phyloP scores from a whole-genome alignment of 495 filamentous ascomycete species.

The Tuber melanosporum region DNA sequence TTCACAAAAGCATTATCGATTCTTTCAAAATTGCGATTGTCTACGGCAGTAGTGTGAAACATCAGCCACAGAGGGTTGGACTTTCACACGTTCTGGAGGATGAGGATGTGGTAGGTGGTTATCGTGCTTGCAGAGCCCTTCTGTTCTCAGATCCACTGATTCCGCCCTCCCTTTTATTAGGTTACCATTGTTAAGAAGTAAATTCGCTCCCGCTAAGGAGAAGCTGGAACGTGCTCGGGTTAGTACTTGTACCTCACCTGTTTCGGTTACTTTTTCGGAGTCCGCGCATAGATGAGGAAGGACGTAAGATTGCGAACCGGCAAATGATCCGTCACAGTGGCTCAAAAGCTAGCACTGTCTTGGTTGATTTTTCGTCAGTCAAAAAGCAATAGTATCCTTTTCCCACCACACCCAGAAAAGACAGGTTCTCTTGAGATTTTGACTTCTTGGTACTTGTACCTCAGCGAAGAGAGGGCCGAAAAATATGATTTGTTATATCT shows the following conservation, averaged over 20 bases:
- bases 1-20: constrained; percentile 92
- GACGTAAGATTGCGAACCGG: constrained; percentile 32
- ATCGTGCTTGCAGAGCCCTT: constrained; percentile 16
- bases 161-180: constrained; percentile 45
- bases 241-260: constrained; percentile 18
- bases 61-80: constrained; percentile 94
- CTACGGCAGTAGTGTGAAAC: constrained; percentile 95
- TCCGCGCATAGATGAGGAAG: constrained; percentile 34
- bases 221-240: constrained; percentile 17
- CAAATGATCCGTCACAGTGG: constrained; percentile 34
- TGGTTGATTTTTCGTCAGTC: constrained; percentile 25
- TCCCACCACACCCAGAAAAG: constrained; percentile 13
- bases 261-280: constrained; percentile 26
- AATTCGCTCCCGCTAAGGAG: constrained; percentile 37
- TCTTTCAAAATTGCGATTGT: constrained; percentile 93
- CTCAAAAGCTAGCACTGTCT: constrained; percentile 30
- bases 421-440: not conserved
- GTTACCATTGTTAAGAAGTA: constrained; percentile 94
- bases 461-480: not conserved
- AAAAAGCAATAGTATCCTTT: constrained; percentile 29
- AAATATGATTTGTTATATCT: constrained; percentile 4
- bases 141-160: constrained; percentile 20
- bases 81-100: constrained; percentile 85
- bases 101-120: constrained; percentile 82
- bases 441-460: not conserved